Base-by-base conservation (phyloP, 2,329 filamentous ascomycete species). In the Didymella exigua region DNA sequence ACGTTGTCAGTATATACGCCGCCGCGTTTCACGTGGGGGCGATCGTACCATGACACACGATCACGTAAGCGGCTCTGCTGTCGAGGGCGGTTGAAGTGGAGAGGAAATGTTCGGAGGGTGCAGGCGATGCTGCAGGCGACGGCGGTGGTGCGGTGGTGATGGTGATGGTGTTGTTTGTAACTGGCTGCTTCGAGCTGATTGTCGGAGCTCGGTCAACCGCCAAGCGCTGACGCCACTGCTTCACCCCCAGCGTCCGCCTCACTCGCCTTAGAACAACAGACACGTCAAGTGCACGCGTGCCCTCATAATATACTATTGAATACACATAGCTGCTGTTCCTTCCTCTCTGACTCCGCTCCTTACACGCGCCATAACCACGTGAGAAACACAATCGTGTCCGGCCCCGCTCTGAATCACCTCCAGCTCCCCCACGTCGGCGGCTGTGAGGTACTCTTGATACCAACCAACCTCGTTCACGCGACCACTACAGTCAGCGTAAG, bases 1-100 rank as follows among this genome's bases (percentile, higher is more conserved):
- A 47, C 26, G 58, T 40, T 29, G 45, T 75, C 58, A 75, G 67
- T 59, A 82, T 72, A 16, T 6, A 34, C 81, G 77, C 42, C 23
- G 34, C 50, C 21, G 48, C 44, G 51, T 43, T 59, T 53, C 49
- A 50, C 55, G 46, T 52, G 47, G 55, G 59, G 62, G 59, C 63
- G 45, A 59, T 56, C 65, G 66, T 60, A 74, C 72, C 72, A 75
- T 75, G 68, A 54, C 63, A 58, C 68, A 50, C 58, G 54, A 55
- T 65, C 62, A 69, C 45, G 40, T 44, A 18, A 33, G 36, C 40
- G 33, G 23, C 23, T 48, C 43, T 56, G 42, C 21, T 40, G 16
- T 27, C 23, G 19, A n/a, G 30, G 34, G 26, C 31, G 40, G 27
- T 14, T 41, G 41, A 16, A 21, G 24, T 48, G 14, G 42, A 11